These are phyloP conservation scores for Letharia lupina DNA, from an alignment of 495 filamentous ascomycete genomes.

Conservation along the genomic window DNA sequence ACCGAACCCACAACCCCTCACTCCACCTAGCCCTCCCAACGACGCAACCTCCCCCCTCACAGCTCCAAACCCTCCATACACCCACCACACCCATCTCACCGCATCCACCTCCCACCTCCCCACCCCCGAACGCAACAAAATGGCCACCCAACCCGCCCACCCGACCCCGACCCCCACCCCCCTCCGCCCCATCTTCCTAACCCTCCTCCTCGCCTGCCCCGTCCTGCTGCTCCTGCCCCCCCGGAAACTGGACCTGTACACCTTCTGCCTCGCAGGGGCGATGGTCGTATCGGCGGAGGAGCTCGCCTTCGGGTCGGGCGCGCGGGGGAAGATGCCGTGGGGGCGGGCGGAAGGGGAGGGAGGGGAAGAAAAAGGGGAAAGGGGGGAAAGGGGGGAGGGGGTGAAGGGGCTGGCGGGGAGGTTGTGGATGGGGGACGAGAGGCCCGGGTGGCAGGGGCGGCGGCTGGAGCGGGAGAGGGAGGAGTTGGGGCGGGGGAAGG, in stretches of 20 bases:
- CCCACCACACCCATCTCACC: not conserved
- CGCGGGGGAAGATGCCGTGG: slow-evolving; percentile 9
- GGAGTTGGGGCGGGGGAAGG: slow-evolving; percentile 66
- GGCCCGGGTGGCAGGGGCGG: slow-evolving; percentile 62
- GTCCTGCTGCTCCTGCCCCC: slow-evolving; percentile 67
- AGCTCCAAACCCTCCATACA: too few relatives aligned
- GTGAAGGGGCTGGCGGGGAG: slow-evolving; percentile 40
- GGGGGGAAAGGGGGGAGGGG: slow-evolving; percentile 29
- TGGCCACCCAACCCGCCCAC: slow-evolving; percentile 18
- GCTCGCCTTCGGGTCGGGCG: slow-evolving; percentile 33
- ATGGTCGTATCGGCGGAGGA: slow-evolving; percentile 60
- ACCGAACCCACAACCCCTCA: too few relatives aligned
- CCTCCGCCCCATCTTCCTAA: slow-evolving; percentile 42
- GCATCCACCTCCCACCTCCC: slow-evolving; percentile 6
- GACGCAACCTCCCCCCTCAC: too few relatives aligned
- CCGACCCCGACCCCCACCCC: slow-evolving; percentile 24
- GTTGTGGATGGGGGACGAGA: slow-evolving; percentile 59
- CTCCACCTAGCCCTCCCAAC: too few relatives aligned
- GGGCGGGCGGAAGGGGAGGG: slow-evolving; percentile 34
- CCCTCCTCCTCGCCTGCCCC: slow-evolving; percentile 59
- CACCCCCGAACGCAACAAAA: slow-evolving; percentile 4
- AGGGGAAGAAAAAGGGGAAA: slow-evolving; percentile 22
- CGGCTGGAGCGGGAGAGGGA: slow-evolving; percentile 61
- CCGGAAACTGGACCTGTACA: slow-evolving; percentile 58
- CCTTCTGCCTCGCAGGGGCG: slow-evolving; percentile 50